phyloP scores from a whole-genome alignment of 2,329 filamentous ascomycete species.

The Venturiaceae sp. region DNA sequence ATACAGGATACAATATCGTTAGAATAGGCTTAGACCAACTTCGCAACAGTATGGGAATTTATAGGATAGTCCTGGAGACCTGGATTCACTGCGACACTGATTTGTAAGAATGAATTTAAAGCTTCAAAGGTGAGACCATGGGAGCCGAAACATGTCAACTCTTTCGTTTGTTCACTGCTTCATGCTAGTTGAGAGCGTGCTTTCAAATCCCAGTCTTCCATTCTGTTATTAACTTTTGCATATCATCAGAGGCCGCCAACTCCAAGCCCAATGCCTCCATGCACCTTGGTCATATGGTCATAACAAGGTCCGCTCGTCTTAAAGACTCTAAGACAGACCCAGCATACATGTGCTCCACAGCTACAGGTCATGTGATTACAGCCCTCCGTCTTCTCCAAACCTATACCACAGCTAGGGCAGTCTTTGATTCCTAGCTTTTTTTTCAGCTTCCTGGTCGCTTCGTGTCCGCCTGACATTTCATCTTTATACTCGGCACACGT shows the following conservation, averaged over 20 bases:
- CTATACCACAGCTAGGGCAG: constrained; percentile 22
- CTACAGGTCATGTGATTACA: constrained; percentile 39
- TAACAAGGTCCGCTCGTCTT: constrained; percentile 9
- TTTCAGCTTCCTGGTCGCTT: constrained; percentile 12
- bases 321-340: constrained; percentile 35
- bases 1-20: no score
- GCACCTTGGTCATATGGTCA: constrained; percentile 11
- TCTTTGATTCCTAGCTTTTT: constrained; percentile 13
- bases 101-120: no score
- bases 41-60: no score
- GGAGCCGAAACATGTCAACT: no score
- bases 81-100: no score
- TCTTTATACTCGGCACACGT: constrained; percentile 18
- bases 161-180: no score
- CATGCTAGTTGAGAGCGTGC: no score
- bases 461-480: constrained; percentile 12
- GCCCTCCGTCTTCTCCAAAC: constrained; percentile 33
- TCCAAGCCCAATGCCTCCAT: constrained; percentile 11
- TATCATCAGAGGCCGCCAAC: not conserved
- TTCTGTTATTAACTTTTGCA: no score
- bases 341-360: constrained; percentile 38
- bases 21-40: no score
- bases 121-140: no score
- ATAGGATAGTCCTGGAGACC: no score
- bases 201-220: no score